A percentile compares a stretch with the other conserved stretches of the same genome.
These are phyloP conservation scores for Lasiodiplodia sp. DNA, from an alignment of 2,329 filamentous ascomycete species.

Conservation along the genomic window DNA sequence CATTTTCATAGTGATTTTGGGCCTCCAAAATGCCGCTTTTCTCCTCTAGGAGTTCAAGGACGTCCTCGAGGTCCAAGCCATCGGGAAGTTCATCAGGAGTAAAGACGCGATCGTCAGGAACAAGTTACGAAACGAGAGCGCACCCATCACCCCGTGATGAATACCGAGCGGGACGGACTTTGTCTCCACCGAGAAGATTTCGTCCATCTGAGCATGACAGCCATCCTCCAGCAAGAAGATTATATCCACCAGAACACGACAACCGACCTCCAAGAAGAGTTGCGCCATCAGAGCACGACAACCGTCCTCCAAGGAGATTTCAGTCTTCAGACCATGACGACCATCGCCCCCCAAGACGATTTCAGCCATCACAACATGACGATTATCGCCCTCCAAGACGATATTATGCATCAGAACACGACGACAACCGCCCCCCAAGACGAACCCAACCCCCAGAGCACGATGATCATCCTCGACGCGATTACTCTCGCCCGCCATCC, in stretches of 20 bases:
- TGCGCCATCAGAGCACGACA: too few relatives aligned
- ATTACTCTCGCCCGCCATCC: background rate
- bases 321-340: too few relatives aligned
- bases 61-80: background rate
- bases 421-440: too few relatives aligned
- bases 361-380: too few relatives aligned
- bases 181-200: background rate
- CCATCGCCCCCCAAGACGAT: too few relatives aligned
- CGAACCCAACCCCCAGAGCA: too few relatives aligned
- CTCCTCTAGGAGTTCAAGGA: background rate
- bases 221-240: background rate
- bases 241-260: too few relatives aligned
- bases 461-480: background rate
- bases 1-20: background rate
- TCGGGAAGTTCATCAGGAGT: background rate
- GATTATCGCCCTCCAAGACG: too few relatives aligned
- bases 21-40: background rate
- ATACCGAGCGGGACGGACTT: background rate
- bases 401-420: too few relatives aligned
- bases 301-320: too few relatives aligned
- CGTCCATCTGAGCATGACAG: background rate
- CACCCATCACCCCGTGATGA: background rate
- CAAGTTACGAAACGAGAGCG: background rate
- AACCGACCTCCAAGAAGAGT: too few relatives aligned
- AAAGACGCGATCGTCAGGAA: background rate